Evolutionary conservation across 805 yeast species (phyloP), one percentile per base, ranked within the genome.

Genomic region (Kazachstania martiniae): DNA sequence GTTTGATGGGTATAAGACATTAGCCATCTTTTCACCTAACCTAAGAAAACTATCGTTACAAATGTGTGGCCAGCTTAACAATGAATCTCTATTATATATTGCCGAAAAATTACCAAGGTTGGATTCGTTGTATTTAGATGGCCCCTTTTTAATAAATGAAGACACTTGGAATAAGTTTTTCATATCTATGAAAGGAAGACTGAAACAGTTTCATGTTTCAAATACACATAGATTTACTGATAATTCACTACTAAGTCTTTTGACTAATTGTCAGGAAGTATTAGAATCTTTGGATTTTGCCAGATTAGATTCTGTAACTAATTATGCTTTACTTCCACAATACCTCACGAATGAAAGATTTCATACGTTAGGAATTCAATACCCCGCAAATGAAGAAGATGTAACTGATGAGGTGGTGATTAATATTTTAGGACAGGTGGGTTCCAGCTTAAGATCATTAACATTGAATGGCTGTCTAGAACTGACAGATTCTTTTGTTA

Each of bases 21-120:
- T 91, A 24, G 86, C 87, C 0, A 65, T 93, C 0, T 79, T 61
- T 51, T 83, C 95, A 43, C 95, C 95, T 0, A 65, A 77, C 18
- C 39, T 91, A 3, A 75, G 70, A 41, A 54, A 64, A 1, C 53
- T 91, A 27, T 77, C 77, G 0, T 60, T 91, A 28, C 74, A 75
- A 37, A 89, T 87, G 96, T 89, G 97, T 62, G 98, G 98, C 4
- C 87, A 82, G 44, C 59, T 91, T 25, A 85, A 80, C 44, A 82
- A 82, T 50, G 86, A 78, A 40, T 78, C 80, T 36, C 53, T 91
- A 37, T 50, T 62, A 12, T 80, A 84, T 49, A 72, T 70, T 38
- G 68, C 72, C 4, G 60, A 72, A 8, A 77, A 82, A 40, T 61
- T 89, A 26, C 58, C 59, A 0, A 56, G 68, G 19, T 61, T 91